Evolutionary conservation across 1,284 basidiomycete genomes (phyloP), one percentile per base, ranked within the genome.

Genomic region (Trametes pubescens): DNA sequence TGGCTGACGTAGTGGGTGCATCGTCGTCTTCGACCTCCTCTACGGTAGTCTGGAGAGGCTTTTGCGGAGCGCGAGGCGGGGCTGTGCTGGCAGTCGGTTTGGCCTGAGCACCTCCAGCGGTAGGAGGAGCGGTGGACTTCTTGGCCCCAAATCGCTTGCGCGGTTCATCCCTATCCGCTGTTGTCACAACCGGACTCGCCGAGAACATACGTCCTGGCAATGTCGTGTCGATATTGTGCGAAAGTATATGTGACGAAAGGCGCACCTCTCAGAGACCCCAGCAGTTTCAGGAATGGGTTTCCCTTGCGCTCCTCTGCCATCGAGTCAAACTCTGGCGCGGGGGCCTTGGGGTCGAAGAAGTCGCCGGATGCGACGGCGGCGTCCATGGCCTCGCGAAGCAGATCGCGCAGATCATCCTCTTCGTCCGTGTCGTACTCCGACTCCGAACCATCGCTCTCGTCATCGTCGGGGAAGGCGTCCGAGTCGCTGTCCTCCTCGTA

Each of bases 261-360:
- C 71, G 75, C 68, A 88, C 91, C 92, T 84, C 88, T 82, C 59
- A 93, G 73, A 16, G 87, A 87, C 22, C 87, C 87, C 65, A 93
- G 77, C 38, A 92, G 73, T 74, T 88, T 91, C 71, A 92, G 74
- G 74, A 93, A 91, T 0, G 91, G 89, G 69, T 93, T 93, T 16
- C 80, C 84, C 73, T 87, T 88, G 59, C 81, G 79, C 59, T 86
- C 85, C 56, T 86, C 83, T 16, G 78, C 74, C 13, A 81, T 66
- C 2, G 81, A 75, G 43, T 84, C 79, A 43, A 79, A 78, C 35
- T 79, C 82, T 9, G 79, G 74, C 14, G 79, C 76, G 5, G 77
- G 73, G 24, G 79, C 74, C 13, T 77, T 77, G 24, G 76, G 74
- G 68, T 86, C 81, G 53, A 85, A 80, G 73, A 86, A 86, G 60